These are phyloP conservation scores for Trichoderma atroviride DNA, from an alignment of 2,329 filamentous ascomycete species.

Conservation along the genomic window DNA sequence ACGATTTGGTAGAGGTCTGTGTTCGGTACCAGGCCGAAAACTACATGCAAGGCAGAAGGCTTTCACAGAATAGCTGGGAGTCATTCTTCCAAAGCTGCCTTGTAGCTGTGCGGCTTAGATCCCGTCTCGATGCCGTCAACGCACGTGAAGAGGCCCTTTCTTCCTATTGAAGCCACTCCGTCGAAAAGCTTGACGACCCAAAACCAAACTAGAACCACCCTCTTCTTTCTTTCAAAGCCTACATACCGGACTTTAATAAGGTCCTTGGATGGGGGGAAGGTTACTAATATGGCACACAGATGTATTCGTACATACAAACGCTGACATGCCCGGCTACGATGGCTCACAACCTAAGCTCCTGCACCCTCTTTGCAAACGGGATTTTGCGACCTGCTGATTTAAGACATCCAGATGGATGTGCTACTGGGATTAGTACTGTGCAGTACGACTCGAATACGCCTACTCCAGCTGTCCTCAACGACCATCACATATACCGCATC, in stretches of 20 bases:
- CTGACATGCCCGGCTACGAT: not conserved
- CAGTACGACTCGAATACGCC: not conserved
- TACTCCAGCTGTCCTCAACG: not conserved
- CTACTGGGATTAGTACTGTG: not conserved
- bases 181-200: not conserved
- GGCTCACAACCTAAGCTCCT: not conserved
- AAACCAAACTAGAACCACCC: not conserved
- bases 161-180: not conserved
- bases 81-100: not conserved
- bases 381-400: not conserved
- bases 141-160: not conserved
- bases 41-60: not conserved
- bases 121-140: not conserved
- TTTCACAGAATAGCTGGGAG: not conserved
- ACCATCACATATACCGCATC: not conserved
- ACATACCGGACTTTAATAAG: not conserved
- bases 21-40: not conserved
- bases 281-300: slow-evolving; percentile 1
- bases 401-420: not conserved
- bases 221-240: not conserved
- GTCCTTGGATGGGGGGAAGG: not conserved
- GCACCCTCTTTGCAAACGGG: not conserved
- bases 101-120: not conserved
- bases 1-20: not conserved
- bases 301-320: not conserved